Conservation (phyloP, 345 rosid genomes). For the Camelina hispida region DNA sequence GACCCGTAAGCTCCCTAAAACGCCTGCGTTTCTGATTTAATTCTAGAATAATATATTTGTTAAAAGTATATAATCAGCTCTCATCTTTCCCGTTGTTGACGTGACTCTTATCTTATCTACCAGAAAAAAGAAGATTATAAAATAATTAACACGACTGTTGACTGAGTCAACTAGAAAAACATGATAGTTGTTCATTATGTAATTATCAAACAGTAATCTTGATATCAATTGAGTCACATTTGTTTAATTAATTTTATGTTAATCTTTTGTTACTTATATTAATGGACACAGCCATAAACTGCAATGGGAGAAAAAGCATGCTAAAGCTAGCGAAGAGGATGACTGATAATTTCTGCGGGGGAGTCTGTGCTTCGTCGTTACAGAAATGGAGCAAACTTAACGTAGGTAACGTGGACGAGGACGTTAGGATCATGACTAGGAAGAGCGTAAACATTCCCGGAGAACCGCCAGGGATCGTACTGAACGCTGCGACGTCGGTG, state of each 20-base stretch:
- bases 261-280: background rate
- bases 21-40: background rate
- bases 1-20: constrained; percentile 45
- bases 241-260: background rate
- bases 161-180: background rate
- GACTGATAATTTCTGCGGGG: constrained; percentile 95
- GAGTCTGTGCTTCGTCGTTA: constrained; percentile 86
- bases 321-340: constrained; percentile 87
- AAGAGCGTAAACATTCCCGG: constrained; percentile 87
- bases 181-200: background rate
- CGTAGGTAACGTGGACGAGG: constrained; percentile 73
- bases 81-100: background rate
- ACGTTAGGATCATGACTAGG: constrained; percentile 89
- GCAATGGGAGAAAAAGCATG: constrained; percentile 88
- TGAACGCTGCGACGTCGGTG: constrained; percentile 93
- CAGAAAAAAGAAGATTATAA: background rate
- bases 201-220: background rate
- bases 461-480: constrained; percentile 89
- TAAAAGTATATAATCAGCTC: background rate
- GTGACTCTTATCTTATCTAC: background rate
- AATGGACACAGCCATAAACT: constrained; percentile 39
- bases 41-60: background rate
- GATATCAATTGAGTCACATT: background rate
- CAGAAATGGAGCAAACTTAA: constrained; percentile 89
- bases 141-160: background rate